Percentiles rank a stretch among this genome's conserved stretches.
These are phyloP conservation scores for Novymonas esmeraldas DNA, from an alignment of 208 protist genomes.

Conservation along the genomic window DNA sequence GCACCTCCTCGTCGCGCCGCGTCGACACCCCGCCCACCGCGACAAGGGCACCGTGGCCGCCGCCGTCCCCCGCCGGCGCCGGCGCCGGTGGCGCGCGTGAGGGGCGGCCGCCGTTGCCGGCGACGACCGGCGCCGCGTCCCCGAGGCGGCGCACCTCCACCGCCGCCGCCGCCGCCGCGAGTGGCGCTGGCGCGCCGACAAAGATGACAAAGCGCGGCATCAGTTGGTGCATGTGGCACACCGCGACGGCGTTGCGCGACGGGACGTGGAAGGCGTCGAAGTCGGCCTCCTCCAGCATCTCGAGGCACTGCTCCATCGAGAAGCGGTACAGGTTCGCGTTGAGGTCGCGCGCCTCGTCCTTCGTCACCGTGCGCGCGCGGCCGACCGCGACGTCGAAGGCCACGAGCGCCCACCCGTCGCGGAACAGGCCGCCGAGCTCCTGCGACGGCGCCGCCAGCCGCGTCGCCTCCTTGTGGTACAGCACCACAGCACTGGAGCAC, in stretches of 20 bases:
- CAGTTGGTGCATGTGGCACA: slow-evolving; percentile 56
- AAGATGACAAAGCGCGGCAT: slow-evolving; percentile 57
- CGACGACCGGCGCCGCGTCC: not conserved
- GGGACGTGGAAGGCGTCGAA: slow-evolving; percentile 61
- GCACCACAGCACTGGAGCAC: slow-evolving; percentile 57
- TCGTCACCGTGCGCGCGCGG: slow-evolving; percentile 42
- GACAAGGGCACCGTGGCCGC: slow-evolving; percentile 4
- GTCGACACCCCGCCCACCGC: not conserved
- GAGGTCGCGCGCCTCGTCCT: slow-evolving; percentile 52
- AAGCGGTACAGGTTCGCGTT: slow-evolving; percentile 46
- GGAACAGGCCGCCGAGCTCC: slow-evolving; percentile 22
- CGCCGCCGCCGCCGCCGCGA: too few species aligned
- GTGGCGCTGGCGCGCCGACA: slow-evolving; percentile 22
- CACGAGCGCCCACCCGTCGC: slow-evolving; percentile 53
- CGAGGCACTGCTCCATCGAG: slow-evolving; percentile 62
- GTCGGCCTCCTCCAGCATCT: slow-evolving; percentile 63
- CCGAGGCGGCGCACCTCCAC: slow-evolving; percentile 21
- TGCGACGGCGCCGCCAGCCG: slow-evolving; percentile 17
- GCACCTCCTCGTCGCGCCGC: slow-evolving; percentile 15
- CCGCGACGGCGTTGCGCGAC: slow-evolving; percentile 44
- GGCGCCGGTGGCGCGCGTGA: slow-evolving; percentile 1
- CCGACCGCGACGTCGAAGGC: slow-evolving; percentile 62
- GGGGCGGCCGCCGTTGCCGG: slow-evolving; percentile 3
- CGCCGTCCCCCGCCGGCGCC: not conserved
- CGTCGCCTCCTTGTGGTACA: slow-evolving; percentile 56